Conservation (phyloP, 768 basidiomycete genomes). For the Coprinopsis marcescibilis region DNA sequence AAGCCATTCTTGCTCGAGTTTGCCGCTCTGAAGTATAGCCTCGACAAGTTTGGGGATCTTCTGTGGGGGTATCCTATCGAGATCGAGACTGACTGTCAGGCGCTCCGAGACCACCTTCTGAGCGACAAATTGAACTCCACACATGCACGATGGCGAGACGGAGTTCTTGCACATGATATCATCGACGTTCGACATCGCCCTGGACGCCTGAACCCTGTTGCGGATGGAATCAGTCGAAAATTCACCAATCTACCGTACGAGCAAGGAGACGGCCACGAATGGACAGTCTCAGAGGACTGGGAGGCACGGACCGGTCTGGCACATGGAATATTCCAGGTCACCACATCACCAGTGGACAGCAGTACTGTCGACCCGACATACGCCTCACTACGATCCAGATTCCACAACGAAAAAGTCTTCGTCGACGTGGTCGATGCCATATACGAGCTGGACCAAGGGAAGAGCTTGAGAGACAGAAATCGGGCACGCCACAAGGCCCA, state of each 20-base stretch:
- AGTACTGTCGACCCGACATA: constrained; percentile 14
- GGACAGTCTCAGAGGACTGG: constrained; percentile 26
- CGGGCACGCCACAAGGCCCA: constrained; percentile 19
- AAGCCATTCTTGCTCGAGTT: constrained; percentile 28
- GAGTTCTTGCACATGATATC: constrained; percentile 22
- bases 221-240: constrained; percentile 25
- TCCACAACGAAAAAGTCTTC: constrained; percentile 20
- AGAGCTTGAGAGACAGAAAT: constrained; percentile 11
- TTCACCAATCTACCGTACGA: constrained; percentile 12
- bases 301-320: constrained; percentile 16
- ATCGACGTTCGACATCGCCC: constrained; percentile 18
- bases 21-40: constrained; percentile 28
- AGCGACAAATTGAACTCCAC: constrained; percentile 22
- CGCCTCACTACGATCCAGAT: too few relatives aligned
- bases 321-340: too few relatives aligned
- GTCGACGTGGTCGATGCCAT: constrained; percentile 20
- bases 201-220: constrained; percentile 14
- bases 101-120: constrained; percentile 24
- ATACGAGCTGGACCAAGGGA: constrained; percentile 15
- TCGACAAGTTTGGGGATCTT: constrained; percentile 26
- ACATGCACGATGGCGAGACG: constrained; percentile 31
- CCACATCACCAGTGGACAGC: neutral
- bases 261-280: constrained; percentile 23
- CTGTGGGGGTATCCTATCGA: constrained; percentile 26
- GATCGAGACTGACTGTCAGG: constrained; percentile 32